Conservation (phyloP, 352 stramenopile genomes). For the Pythium insidiosum region DNA sequence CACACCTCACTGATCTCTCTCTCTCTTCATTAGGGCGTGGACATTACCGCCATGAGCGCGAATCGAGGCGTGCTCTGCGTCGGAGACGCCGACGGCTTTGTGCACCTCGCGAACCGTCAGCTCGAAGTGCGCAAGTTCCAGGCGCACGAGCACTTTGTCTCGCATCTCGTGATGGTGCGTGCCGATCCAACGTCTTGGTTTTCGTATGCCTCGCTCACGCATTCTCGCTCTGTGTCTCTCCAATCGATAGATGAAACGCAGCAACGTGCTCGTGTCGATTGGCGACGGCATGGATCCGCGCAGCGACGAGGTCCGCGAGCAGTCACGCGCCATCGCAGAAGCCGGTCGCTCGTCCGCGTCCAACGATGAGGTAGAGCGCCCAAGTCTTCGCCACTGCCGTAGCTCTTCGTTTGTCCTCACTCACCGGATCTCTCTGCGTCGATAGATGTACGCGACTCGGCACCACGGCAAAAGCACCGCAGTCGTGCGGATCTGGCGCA, state of each 20-base stretch:
- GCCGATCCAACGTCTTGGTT: no score
- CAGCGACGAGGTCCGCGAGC: conserved; percentile 59
- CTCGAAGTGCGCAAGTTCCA: conserved; percentile 79
- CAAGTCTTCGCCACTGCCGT: no score
- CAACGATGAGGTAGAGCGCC: no score
- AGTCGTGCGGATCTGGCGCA: conserved; percentile 82
- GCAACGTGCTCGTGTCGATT: conserved; percentile 82
- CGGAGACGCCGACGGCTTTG: conserved; percentile 72
- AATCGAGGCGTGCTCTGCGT: conserved; percentile 83
- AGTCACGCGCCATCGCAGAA: conserved; percentile 76
- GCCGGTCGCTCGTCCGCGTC: conserved; percentile 43
- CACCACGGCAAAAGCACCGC: conserved; percentile 65
- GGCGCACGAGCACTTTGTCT: conserved; percentile 82
- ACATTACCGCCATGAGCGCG: conserved; percentile 82
- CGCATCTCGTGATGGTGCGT: conserved; percentile 81
- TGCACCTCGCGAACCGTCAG: conserved; percentile 79
- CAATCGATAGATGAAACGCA: conserved; percentile 69
- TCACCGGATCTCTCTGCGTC: neutral
- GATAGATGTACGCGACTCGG: conserved; percentile 57
- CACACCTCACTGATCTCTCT: no score
- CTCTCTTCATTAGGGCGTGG: conserved; percentile 59
- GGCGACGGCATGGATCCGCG: conserved; percentile 80
- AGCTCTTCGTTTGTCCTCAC: no score
- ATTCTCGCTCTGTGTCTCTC: neutral
- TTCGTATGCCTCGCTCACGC: no score